Conservation (phyloP, 192 early-diverging fungal species). For the Gaertneriomyces sp. region DNA sequence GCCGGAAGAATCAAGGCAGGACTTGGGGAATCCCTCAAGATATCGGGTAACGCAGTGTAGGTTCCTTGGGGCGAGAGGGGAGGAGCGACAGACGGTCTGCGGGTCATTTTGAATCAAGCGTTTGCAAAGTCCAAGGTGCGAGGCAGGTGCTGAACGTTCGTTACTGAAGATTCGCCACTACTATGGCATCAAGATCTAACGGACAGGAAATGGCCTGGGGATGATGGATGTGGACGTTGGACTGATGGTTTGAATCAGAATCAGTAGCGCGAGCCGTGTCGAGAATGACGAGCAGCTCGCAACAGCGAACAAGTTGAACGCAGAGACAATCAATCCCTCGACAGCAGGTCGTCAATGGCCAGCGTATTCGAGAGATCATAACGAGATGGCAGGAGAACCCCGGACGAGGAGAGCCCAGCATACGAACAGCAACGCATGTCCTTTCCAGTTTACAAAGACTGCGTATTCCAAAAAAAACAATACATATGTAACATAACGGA, state of each 20-base stretch:
- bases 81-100: not conserved
- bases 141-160: not conserved
- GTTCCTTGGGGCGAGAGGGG: not conserved
- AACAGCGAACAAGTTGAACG: too few relatives aligned
- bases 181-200: not conserved
- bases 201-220: not conserved
- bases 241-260: not conserved
- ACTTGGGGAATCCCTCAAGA: constrained; percentile 32
- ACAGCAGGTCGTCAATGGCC: too few relatives aligned
- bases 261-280: too few relatives aligned
- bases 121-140: not conserved
- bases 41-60: constrained; percentile 30
- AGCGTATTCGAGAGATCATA: too few relatives aligned
- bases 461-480: too few relatives aligned
- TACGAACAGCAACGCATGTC: too few relatives aligned
- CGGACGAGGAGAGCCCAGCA: too few relatives aligned
- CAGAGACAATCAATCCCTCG: too few relatives aligned
- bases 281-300: too few relatives aligned
- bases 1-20: constrained; percentile 36
- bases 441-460: too few relatives aligned
- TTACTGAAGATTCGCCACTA: not conserved
- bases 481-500: too few relatives aligned
- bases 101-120: not conserved
- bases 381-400: too few relatives aligned
- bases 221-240: not conserved